Conservation (phyloP, 2,329 filamentous ascomycete genomes). For the Aureobasidium sp. region DNA sequence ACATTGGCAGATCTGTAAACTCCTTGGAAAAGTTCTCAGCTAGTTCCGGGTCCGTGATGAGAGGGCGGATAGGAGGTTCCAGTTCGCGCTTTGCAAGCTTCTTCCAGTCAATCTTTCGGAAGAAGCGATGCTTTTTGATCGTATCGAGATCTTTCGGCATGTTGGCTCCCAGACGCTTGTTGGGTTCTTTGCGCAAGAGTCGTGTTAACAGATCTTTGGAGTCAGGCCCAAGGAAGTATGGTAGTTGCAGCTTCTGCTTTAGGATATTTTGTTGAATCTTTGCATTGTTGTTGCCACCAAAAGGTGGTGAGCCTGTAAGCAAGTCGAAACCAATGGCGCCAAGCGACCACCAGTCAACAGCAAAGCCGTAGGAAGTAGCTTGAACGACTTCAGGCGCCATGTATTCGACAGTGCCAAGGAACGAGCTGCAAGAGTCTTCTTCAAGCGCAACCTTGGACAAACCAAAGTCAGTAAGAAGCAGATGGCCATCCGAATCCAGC, state of each 20-base stretch:
- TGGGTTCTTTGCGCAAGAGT: slow-evolving; percentile 83
- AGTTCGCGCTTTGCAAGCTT: slow-evolving; percentile 74
- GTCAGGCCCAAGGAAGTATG: slow-evolving; percentile 85
- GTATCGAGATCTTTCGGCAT: slow-evolving; percentile 81
- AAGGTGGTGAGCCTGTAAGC: slow-evolving; percentile 86
- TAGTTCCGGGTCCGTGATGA: slow-evolving; percentile 91
- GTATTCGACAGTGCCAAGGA: slow-evolving; percentile 93
- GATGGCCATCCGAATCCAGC: slow-evolving; percentile 81
- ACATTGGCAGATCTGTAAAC: slow-evolving; percentile 80
- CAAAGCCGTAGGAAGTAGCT: slow-evolving; percentile 82
- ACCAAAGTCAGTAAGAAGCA: slow-evolving; percentile 93
- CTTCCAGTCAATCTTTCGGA: slow-evolving; percentile 93
- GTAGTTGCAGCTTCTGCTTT: slow-evolving; percentile 80
- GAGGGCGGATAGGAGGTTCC: slow-evolving; percentile 80
- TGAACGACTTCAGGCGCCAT: slow-evolving; percentile 96
- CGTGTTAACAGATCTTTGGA: slow-evolving; percentile 90
- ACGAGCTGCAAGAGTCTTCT: slow-evolving; percentile 70
- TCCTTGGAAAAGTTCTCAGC: slow-evolving; percentile 95
- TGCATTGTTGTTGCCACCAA: slow-evolving; percentile 81
- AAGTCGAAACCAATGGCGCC: slow-evolving; percentile 88
- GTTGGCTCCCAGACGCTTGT: slow-evolving; percentile 77
- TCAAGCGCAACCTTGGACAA: slow-evolving; percentile 89
- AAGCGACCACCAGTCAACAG: slow-evolving; percentile 98
- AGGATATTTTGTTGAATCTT: slow-evolving; percentile 96
- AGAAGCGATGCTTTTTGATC: slow-evolving; percentile 92